Evolutionary conservation across 768 basidiomycete species (phyloP), one percentile per base, ranked within the genome.

Genomic region (Suillus occidentalis): DNA sequence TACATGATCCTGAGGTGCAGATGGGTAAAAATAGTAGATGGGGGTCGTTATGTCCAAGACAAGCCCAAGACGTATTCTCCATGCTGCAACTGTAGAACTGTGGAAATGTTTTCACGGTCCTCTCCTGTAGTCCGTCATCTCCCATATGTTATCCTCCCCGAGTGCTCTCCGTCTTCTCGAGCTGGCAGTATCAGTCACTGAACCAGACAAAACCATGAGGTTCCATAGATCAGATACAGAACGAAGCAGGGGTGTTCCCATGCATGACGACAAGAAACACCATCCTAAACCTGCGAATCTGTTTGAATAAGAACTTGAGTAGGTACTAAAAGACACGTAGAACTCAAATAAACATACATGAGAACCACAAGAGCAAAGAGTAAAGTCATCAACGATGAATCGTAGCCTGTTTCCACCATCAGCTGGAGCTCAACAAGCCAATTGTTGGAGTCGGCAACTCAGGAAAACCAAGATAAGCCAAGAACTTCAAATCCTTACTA

Each of bases 191-290:
- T 63, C 60, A 49, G 60, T 42, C 62, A 42, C 75, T 76, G 45
- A 83, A 78, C 62, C 82, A 82, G 60, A 84, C 73, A 28, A 81
- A 69, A 37, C 76, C 65, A 64, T 79, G 39, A 63, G 79, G 53
- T 83, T 78, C 85, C 85, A 87, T 28, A 88, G 69, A 52, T 80
- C 80, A 39, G 78, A 77, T 28, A 86, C 66, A n/a, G 77, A 73
- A 36, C 75, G 76, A 56, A 81, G 76, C 45, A 87, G 74, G 6
- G 85, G 77, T 2, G 78, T 76, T 36, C 89, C 89, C 64, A 90
- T 72, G 76, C 89, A 89, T 8, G 88, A 89, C 40, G 88, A 88
- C 59, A 90, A 74, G 65, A 89, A 74, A 70, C 89, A 91, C 87
- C 89, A 89, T 49, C 82, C 81, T 8, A 89, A 70, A 36, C 83